Base-by-base conservation (phyloP, 441 rosid species). In the Daphne laureola region DNA sequence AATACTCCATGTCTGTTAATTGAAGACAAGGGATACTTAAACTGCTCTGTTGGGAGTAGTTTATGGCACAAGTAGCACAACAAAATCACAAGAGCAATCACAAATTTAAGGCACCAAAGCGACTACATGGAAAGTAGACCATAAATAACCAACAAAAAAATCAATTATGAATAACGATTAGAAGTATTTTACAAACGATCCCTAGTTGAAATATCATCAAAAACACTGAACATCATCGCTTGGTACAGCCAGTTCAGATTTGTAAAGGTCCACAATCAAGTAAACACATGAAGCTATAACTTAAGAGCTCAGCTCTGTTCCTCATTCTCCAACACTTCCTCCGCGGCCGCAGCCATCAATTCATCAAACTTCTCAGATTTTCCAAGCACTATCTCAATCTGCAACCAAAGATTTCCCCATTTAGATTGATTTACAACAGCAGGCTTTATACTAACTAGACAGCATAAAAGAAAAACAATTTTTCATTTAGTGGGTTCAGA, bases 361-460 rank as follows among this genome's bases (percentile, higher is more conserved):
- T 84, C 87, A 51, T 84, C 95, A 8, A 87, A 84, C 66, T 82
- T 80, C 17, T 73, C 82, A 0, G 92, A 65, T 72, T 87, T 82
- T 50, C 78, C 84, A 0, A 80, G 72, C 55, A 78, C 31, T 43
- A 87, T 84, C 64, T 84, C 86, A 61, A 86, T 83, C 90, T 80
- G 54, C 57, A 57, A 31, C 17, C 1, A 14, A 54, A 63, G 1
- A 31, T 31, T 31, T 31, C 38, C 11, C 38, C 11, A 31, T 31
- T 31, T 18, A 31, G 38, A 7, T 31, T 8, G 7, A 38, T 49
- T 47, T 11, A 14, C 0, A n/a, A 46, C 49, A 46, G 18, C 49
- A 46, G 11, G 38, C 38, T 9, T 7, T 31, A 9, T 9, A 9
- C 38, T 31, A 31, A 9, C 38, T 31, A 31, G 38, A 31, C 7